Evolutionary conservation across 2,329 filamentous ascomycete genomes (phyloP).

Genomic region (Fusarium pseudonygamai): DNA sequence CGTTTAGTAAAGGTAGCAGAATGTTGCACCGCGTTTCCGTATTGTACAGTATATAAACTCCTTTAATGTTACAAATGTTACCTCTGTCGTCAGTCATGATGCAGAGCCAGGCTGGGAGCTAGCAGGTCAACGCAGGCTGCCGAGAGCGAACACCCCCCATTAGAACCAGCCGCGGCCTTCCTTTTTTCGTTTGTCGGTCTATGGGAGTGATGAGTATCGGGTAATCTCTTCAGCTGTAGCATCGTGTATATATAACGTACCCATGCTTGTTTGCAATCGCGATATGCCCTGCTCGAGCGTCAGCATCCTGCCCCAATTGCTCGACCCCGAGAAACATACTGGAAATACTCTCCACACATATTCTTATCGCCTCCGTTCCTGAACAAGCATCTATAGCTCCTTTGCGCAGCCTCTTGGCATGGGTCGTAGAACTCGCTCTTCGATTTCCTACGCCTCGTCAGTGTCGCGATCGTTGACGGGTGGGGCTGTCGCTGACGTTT

Average conservation of each 20-base stretch:
- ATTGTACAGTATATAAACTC: conserved; percentile 19
- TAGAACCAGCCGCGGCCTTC: conserved; percentile 43
- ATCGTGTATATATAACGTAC: conserved; percentile 57
- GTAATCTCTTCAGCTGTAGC: not conserved
- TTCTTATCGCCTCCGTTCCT: conserved; percentile 85
- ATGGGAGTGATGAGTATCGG: not conserved
- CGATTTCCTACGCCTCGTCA: conserved; percentile 70
- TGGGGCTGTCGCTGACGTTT: conserved; percentile 59
- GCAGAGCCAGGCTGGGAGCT: not conserved
- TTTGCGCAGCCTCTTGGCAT: conserved; percentile 89
- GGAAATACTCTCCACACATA: conserved; percentile 97
- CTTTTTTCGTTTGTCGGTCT: conserved; percentile 49
- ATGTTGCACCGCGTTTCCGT: not conserved
- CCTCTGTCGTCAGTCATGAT: not conserved
- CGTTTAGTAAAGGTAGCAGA: not conserved
- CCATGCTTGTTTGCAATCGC: conserved; percentile 95
- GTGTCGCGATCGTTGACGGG: not conserved
- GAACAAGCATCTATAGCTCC: conserved; percentile 87
- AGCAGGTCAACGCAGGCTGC: not conserved
- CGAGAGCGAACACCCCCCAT: not conserved
- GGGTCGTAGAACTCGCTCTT: conserved; percentile 94
- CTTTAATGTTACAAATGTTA: conserved; percentile 23
- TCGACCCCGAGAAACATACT: conserved; percentile 65
- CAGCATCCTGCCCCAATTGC: conserved; percentile 12
- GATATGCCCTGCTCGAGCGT: conserved; percentile 75